Conservation (phyloP, 805 yeast genomes). For the Metschnikowia hibisci region DNA sequence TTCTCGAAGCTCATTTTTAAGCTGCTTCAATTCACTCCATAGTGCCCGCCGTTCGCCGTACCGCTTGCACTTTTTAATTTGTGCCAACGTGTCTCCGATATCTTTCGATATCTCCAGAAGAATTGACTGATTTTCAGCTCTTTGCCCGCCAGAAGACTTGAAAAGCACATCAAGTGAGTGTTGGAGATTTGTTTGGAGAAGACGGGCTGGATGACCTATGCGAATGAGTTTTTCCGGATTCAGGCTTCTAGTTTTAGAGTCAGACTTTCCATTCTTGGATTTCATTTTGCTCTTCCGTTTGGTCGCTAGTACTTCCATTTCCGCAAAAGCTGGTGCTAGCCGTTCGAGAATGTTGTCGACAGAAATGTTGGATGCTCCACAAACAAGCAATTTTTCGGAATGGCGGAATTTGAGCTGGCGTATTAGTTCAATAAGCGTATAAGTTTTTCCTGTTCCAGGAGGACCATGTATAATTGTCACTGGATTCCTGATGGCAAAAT, state of each 20-base stretch:
- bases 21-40: constrained; percentile 63
- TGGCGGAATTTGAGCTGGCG: constrained; percentile 56
- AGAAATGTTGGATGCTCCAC: constrained; percentile 92
- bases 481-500: constrained; percentile 57
- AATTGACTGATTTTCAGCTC: constrained; percentile 37
- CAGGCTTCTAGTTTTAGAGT: not conserved
- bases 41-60: constrained; percentile 62
- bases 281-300: not conserved
- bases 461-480: constrained; percentile 71
- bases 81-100: constrained; percentile 56
- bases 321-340: constrained; percentile 35
- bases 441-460: constrained; percentile 82
- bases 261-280: not conserved
- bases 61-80: constrained; percentile 56
- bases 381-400: constrained; percentile 62
- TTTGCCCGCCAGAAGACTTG: constrained; percentile 48
- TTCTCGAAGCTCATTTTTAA: constrained; percentile 63
- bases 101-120: constrained; percentile 67
- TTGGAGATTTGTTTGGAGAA: constrained; percentile 53
- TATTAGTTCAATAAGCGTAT: constrained; percentile 76
- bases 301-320: not conserved
- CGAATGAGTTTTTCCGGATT: constrained; percentile 54
- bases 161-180: constrained; percentile 78
- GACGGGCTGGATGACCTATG: constrained; percentile 91
- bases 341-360: constrained; percentile 90